These are phyloP conservation scores for Zygosaccharomyces pseudobailii DNA, from an alignment of 1,139 yeast species.

Conservation along the genomic window DNA sequence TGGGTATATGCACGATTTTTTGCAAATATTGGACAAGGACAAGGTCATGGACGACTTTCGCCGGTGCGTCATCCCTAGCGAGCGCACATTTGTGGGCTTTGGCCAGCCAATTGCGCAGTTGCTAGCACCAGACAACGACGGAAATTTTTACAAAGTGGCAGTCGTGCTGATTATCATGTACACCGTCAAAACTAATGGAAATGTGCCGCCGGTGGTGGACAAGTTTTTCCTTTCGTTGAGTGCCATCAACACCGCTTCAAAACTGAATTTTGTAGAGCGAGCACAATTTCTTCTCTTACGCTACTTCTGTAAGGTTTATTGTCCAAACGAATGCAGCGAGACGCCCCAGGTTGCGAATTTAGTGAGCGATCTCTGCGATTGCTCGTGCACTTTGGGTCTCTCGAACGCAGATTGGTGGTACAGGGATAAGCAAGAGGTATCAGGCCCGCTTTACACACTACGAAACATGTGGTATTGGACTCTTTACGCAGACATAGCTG, in stretches of 20 bases:
- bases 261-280: conserved; percentile 24
- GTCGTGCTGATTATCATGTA: conserved; percentile 24
- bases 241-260: conserved; percentile 22
- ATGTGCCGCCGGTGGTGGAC: conserved; percentile 18
- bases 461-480: conserved; percentile 28
- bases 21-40: conserved; percentile 21
- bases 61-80: conserved; percentile 5
- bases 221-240: conserved; percentile 18
- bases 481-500: conserved; percentile 22
- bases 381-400: conserved; percentile 17
- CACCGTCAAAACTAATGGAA: conserved; percentile 15
- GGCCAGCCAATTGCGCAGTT: conserved; percentile 7
- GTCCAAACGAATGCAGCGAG: conserved; percentile 16
- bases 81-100: conserved; percentile 1
- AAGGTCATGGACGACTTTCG: conserved; percentile 20
- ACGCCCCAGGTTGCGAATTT: conserved; percentile 9
- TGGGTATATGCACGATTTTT: conserved; percentile 18
- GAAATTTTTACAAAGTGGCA: conserved; percentile 25
- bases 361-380: conserved; percentile 14
- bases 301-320: conserved; percentile 19
- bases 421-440: conserved; percentile 10
- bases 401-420: conserved; percentile 18
- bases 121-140: conserved; percentile 14
- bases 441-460: conserved; percentile 16
- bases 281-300: conserved; percentile 28